Conservation (phyloP, 139 green algal species). For the Choricystis sp. region DNA sequence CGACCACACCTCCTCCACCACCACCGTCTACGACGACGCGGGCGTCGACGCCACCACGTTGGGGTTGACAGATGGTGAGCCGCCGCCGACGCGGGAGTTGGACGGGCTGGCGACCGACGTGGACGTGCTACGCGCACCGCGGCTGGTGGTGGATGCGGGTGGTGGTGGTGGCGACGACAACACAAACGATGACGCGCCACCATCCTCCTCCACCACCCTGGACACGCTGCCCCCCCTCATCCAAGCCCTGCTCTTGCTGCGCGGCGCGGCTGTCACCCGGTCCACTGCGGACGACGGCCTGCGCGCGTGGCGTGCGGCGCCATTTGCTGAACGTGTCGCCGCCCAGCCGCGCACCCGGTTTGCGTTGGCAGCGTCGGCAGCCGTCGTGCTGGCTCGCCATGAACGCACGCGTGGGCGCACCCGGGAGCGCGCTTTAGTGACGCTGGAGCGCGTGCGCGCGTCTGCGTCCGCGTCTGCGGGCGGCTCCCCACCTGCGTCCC, state of each 20-base stretch:
- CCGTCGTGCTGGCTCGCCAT: constrained; percentile 30
- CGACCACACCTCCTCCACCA: background rate
- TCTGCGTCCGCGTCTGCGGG: background rate
- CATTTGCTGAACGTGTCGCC: constrained; percentile 63
- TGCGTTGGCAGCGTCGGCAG: constrained; percentile 16
- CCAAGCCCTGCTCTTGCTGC: constrained; percentile 57
- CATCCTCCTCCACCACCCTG: constrained; percentile 1
- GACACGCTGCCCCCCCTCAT: constrained; percentile 9
- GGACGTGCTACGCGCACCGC: constrained; percentile 34
- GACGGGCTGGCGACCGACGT: constrained; percentile 14
- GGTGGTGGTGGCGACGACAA: no score
- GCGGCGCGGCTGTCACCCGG: constrained; percentile 33
- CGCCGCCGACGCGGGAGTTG: constrained; percentile 7
- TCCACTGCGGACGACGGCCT: constrained; percentile 32
- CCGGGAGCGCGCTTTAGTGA: constrained; percentile 50
- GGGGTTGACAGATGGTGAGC: background rate
- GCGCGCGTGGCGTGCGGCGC: constrained; percentile 51
- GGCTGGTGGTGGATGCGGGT: constrained; percentile 15
- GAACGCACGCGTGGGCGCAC: constrained; percentile 59
- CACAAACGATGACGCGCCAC: background rate
- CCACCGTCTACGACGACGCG: background rate
- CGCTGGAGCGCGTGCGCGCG: constrained; percentile 44
- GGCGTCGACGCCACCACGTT: constrained; percentile 4
- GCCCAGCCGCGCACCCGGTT: constrained; percentile 31
- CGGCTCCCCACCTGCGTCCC: constrained; percentile 1